Percentiles rank a stretch among this genome's conserved stretches.
Evolutionary conservation across 495 filamentous ascomycete genomes (phyloP).

Genomic region (Bacidia gigantensis): DNA sequence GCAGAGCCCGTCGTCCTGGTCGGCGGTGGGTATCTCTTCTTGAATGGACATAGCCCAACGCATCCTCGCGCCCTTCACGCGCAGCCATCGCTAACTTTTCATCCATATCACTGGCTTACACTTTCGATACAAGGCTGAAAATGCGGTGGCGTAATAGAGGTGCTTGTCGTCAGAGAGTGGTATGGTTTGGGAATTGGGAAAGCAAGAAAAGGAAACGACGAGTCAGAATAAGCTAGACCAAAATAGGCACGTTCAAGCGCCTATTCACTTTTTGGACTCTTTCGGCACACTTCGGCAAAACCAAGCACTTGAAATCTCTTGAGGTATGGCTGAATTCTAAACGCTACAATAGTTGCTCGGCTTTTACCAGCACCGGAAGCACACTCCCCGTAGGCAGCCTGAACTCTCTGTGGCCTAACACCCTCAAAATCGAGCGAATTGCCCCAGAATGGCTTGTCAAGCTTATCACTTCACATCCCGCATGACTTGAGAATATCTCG

Average conservation of each 20-base stretch:
- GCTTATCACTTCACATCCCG: slow-evolving; percentile 41
- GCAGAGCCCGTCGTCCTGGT: not conserved
- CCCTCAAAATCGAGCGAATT: slow-evolving; percentile 42
- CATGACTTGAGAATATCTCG: slow-evolving; percentile 46
- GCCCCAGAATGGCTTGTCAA: slow-evolving; percentile 59
- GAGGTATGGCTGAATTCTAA: too few species aligned
- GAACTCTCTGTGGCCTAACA: slow-evolving; percentile 48
- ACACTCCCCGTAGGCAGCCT: slow-evolving; percentile 50
- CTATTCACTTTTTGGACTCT: too few species aligned
- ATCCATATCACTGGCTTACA: slow-evolving; percentile 11
- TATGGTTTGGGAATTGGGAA: not conserved
- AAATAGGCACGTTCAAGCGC: too few species aligned
- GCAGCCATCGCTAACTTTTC: slow-evolving; percentile 8
- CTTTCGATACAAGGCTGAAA: too few species aligned
- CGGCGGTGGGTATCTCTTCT: not conserved
- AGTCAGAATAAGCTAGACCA: too few species aligned
- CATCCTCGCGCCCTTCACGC: not conserved
- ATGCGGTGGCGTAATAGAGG: too few species aligned
- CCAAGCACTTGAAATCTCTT: too few species aligned
- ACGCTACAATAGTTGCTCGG: too few species aligned
- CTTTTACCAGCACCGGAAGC: slow-evolving; percentile 55
- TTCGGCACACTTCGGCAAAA: too few species aligned
- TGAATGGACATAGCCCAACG: not conserved
- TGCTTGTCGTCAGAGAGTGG: too few species aligned
- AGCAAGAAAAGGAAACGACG: too few species aligned